A percentile compares a stretch with the other conserved stretches of the same genome.
These are phyloP conservation scores for Scheffersomyces titani DNA, from an alignment of 1,139 yeast species.

Conservation along the genomic window DNA sequence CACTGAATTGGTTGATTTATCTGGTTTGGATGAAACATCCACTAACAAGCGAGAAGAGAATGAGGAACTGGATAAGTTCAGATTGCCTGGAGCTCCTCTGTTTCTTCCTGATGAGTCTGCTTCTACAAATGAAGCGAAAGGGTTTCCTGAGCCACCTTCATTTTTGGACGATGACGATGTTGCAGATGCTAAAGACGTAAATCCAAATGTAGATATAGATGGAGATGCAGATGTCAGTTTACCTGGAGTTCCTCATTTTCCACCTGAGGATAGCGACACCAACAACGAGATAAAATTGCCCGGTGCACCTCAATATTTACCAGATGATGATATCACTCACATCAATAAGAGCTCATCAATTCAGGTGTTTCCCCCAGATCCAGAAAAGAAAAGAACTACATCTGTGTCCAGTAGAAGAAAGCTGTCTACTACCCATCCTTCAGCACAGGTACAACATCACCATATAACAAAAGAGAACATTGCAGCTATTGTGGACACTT, in stretches of 20 bases:
- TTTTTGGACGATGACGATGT: constrained; percentile 2
- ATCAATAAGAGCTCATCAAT: constrained; percentile 44
- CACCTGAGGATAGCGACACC: constrained; percentile 28
- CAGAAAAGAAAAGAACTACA: constrained; percentile 2
- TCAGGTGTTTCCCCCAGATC: constrained; percentile 34
- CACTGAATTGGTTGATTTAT: background rate
- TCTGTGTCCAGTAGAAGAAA: constrained; percentile 3
- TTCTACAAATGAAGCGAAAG: background rate
- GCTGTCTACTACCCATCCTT: constrained; percentile 1
- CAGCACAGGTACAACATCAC: constrained; percentile 5
- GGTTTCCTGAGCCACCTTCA: constrained; percentile 2
- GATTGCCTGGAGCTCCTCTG: constrained; percentile 19
- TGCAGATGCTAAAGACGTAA: constrained; percentile 3
- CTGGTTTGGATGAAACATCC: background rate
- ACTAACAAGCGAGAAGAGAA: constrained; percentile 1
- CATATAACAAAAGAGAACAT: constrained; percentile 48
- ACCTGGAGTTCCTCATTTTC: constrained; percentile 22
- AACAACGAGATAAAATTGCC: constrained; percentile 31
- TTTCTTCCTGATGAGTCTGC: constrained; percentile 10
- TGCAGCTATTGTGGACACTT: constrained; percentile 51
- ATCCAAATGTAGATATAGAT: background rate
- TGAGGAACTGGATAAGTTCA: background rate
- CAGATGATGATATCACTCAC: constrained; percentile 39
- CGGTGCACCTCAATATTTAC: constrained; percentile 45
- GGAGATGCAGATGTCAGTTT: constrained; percentile 12